Evolutionary conservation across 2,329 filamentous ascomycete species (phyloP).

Genomic region (Mycosphaerelloides madeirae): DNA sequence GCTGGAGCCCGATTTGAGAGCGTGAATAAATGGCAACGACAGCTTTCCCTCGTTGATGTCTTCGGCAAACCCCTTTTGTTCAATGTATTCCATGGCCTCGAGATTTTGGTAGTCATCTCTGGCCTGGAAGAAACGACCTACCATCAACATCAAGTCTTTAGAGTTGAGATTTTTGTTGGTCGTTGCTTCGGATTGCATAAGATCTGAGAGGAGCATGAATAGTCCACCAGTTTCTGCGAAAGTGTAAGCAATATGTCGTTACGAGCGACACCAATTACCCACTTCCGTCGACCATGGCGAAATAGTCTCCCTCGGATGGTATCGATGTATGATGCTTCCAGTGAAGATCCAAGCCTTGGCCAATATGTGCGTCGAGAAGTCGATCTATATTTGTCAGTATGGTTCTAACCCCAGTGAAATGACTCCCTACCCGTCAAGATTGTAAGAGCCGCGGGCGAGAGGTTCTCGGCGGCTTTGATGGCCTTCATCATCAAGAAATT

Average conservation of each 20-base stretch:
- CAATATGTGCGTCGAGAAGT: conserved; percentile 6
- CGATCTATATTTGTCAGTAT: conserved; percentile 1
- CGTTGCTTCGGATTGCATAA: conserved; percentile 3
- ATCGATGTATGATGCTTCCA: conserved; percentile 2
- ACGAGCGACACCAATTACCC: not conserved
- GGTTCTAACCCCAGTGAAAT: not conserved
- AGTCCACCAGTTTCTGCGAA: conserved; percentile 6
- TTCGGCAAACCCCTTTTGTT: conserved; percentile 6
- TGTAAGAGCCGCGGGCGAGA: conserved; percentile 1
- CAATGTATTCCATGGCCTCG: not conserved
- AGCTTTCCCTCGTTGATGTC: conserved; percentile 7
- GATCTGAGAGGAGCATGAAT: conserved; percentile 2
- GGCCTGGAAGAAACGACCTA: conserved; percentile 6
- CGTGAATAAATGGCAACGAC: conserved; percentile 7
- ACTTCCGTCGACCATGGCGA: conserved; percentile 6
- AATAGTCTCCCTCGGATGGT: conserved; percentile 5
- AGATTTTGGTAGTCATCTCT: conserved; percentile 8
- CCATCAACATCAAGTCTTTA: not conserved
- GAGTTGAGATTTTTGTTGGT: conserved; percentile 2
- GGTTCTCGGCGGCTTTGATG: not conserved
- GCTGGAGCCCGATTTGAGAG: conserved; percentile 1
- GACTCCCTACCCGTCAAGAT: conserved; percentile 1
- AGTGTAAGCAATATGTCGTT: not conserved
- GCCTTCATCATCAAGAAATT: conserved; percentile 7
- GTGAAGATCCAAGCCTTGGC: conserved; percentile 8